Evolutionary conservation across 2,329 filamentous ascomycete genomes (phyloP).

Genomic region (Penicillium fuscoglaucum): DNA sequence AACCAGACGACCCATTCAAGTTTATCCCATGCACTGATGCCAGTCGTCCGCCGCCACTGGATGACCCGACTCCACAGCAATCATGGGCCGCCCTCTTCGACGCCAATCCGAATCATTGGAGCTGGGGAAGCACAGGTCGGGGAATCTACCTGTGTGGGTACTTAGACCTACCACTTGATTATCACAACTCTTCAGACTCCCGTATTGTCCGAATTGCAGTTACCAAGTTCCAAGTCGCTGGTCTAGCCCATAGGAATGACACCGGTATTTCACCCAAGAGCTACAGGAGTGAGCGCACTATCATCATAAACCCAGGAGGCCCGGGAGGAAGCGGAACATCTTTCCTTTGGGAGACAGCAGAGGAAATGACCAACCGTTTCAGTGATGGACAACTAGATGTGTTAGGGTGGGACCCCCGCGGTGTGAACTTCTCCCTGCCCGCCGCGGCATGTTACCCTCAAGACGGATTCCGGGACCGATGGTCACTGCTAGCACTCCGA

Average conservation of each 20-base stretch:
- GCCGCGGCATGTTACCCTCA: conserved; percentile 15
- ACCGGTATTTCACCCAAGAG: background rate
- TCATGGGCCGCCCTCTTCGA: conserved; percentile 17
- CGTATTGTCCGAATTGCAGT: conserved; percentile 20
- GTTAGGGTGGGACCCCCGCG: conserved; percentile 20
- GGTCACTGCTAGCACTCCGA: conserved; percentile 12
- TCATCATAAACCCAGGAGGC: conserved; percentile 20
- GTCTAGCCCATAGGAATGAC: background rate
- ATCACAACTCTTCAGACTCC: conserved; percentile 16
- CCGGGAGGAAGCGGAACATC: conserved; percentile 18
- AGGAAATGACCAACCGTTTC: conserved; percentile 18
- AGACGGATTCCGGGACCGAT: conserved; percentile 14
- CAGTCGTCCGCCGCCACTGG: conserved; percentile 13
- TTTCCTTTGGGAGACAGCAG: conserved; percentile 14
- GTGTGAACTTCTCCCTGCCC: conserved; percentile 19
- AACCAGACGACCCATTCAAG: conserved; percentile 13
- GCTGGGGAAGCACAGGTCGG: conserved; percentile 13
- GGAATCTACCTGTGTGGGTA: conserved; percentile 22
- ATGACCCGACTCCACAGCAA: conserved; percentile 13
- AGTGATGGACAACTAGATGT: conserved; percentile 18
- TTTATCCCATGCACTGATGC: conserved; percentile 18
- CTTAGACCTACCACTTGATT: conserved; percentile 20
- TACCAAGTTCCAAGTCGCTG: conserved; percentile 20
- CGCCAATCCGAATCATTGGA: conserved; percentile 15
- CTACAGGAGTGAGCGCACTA: conserved; percentile 18